Evolutionary conservation across 2,329 filamentous ascomycete genomes (phyloP).

Genomic region (Penicillium sp.): DNA sequence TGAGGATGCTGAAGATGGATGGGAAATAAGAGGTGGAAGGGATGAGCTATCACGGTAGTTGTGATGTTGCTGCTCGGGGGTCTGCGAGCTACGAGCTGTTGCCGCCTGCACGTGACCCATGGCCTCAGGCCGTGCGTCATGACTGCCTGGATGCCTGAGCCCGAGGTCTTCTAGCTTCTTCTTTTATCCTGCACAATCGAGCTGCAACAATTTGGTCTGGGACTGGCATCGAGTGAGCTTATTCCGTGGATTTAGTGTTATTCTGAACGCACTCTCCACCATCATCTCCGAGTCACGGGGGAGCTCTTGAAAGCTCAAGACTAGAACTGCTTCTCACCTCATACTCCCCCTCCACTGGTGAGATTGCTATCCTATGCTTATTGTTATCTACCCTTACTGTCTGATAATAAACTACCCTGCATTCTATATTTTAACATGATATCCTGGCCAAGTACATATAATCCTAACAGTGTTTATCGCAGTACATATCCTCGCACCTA

Average conservation of each 20-base stretch:
- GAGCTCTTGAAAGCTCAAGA: neutral
- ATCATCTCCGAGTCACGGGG: neutral
- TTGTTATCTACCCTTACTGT: neutral
- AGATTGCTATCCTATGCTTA: conserved; percentile 3
- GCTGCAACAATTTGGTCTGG: conserved; percentile 3
- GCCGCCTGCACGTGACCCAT: conserved; percentile 19
- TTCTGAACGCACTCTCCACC: neutral
- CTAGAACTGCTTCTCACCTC: conserved; percentile 1
- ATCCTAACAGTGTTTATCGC: neutral
- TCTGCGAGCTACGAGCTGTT: conserved; percentile 25
- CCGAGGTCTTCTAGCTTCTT: neutral
- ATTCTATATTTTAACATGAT: neutral
- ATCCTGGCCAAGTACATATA: neutral
- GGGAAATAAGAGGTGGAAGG: conserved; percentile 8
- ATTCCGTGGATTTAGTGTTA: neutral
- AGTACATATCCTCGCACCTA: neutral
- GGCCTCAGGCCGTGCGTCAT: conserved; percentile 13
- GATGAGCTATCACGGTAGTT: conserved; percentile 15
- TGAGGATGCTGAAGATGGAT: conserved; percentile 1
- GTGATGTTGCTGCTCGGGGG: conserved; percentile 18
- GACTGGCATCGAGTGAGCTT: neutral
- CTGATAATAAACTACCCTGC: neutral
- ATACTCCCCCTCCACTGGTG: conserved; percentile 22
- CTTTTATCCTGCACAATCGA: neutral
- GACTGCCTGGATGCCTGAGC: conserved; percentile 15